Evolutionary conservation across 202 grass and related monocot species (phyloP).

Genomic region (Panicum hallii): DNA sequence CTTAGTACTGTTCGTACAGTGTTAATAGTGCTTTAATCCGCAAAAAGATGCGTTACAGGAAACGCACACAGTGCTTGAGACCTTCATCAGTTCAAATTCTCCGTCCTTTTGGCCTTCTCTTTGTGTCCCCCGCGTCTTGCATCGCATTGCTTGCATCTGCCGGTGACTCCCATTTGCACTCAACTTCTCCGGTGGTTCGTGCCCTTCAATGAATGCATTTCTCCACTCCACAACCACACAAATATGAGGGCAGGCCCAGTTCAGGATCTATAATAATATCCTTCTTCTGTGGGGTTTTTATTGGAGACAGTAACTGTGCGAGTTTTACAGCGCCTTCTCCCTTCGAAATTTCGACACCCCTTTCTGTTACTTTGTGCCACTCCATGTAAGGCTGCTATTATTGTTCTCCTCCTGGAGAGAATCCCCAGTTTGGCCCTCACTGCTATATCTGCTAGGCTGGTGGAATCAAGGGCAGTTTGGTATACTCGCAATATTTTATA

Average conservation of each 20-base stretch:
- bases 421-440: conserved; percentile 18
- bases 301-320: not conserved
- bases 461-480: conserved; percentile 41
- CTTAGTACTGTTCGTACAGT: not conserved
- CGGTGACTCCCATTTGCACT: not conserved
- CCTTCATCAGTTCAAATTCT: not conserved
- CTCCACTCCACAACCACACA: not conserved
- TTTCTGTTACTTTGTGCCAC: conserved; percentile 15
- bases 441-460: not conserved
- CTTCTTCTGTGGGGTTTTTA: conserved; percentile 23
- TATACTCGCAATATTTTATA: conserved; percentile 32
- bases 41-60: not conserved
- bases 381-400: conserved; percentile 47
- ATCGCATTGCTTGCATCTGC: conserved; percentile 3
- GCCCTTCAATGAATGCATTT: conserved; percentile 32
- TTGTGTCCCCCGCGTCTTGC: not conserved
- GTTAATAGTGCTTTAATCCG: not conserved
- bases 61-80: not conserved
- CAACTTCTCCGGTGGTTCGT: not conserved
- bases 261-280: conserved; percentile 43
- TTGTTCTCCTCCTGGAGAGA: conserved; percentile 6
- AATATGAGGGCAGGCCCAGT: not conserved
- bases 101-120: not conserved
- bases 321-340: conserved; percentile 45
- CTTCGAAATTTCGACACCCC: conserved; percentile 35